phyloP scores from a whole-genome alignment of 169 alveolate species.

The Plasmodium fragile region DNA sequence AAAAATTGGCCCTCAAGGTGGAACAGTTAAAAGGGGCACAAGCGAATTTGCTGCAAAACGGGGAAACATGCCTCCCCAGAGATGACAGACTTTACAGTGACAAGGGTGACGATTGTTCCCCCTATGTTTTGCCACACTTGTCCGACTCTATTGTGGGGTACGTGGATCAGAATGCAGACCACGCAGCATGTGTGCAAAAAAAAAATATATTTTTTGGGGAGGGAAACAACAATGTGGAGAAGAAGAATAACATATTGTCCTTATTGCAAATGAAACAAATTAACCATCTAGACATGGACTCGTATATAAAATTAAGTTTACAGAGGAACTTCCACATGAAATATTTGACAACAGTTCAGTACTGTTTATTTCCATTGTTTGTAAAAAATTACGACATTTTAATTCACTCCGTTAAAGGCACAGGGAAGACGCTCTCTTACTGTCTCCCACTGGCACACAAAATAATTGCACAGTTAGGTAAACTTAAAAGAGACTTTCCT shows the following conservation, averaged over 20 bases:
- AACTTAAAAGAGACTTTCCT: slow-evolving; percentile 10
- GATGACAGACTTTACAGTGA: background rate
- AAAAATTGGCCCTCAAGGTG: background rate
- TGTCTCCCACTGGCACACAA: slow-evolving; percentile 32
- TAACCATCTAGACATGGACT: slow-evolving; percentile 19
- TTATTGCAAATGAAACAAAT: background rate
- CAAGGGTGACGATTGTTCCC: background rate
- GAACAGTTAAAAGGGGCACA: background rate
- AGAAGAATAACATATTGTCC: background rate
- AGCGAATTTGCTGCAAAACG: background rate
- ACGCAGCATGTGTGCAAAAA: background rate
- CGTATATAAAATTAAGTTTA: slow-evolving; percentile 57
- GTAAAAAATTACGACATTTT: slow-evolving; percentile 58
- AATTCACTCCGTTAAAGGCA: slow-evolving; percentile 39
- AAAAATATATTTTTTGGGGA: background rate
- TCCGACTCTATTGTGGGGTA: background rate
- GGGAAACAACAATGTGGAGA: background rate
- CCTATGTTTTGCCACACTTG: background rate
- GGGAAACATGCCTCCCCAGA: background rate
- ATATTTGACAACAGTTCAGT: slow-evolving; percentile 61
- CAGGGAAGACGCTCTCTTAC: slow-evolving; percentile 58
- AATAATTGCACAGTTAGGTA: slow-evolving; percentile 49
- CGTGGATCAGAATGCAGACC: background rate
- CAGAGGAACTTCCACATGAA: slow-evolving; percentile 43
- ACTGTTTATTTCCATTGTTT: slow-evolving; percentile 54